Evolutionary conservation across 2,329 filamentous ascomycete genomes (phyloP).

Genomic region (Onygena corvina): DNA sequence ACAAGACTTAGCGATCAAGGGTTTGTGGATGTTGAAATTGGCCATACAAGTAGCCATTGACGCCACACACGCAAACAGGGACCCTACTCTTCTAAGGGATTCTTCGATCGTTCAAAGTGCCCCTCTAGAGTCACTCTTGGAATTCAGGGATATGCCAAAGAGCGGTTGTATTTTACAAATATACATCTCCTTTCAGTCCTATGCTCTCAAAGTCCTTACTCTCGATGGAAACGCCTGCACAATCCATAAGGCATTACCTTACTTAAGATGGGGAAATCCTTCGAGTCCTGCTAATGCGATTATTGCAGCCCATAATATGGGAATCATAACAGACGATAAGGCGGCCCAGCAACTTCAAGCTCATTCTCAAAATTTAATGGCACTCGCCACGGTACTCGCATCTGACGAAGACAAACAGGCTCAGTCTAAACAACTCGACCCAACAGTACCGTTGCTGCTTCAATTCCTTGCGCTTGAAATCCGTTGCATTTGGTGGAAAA

Average conservation of each 20-base stretch:
- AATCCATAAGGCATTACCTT: constrained; percentile 23
- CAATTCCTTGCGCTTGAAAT: constrained; percentile 34
- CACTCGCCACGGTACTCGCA: constrained; percentile 21
- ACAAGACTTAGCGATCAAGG: constrained; percentile 31
- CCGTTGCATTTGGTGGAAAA: constrained; percentile 32
- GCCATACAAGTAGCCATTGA: constrained; percentile 27
- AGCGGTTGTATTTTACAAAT: constrained; percentile 8
- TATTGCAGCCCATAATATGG: constrained; percentile 26
- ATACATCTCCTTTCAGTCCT: constrained; percentile 27
- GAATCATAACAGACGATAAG: constrained; percentile 28
- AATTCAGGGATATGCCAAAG: constrained; percentile 5
- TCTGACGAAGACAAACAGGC: constrained; percentile 9
- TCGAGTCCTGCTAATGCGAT: constrained; percentile 33
- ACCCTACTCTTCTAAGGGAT: background rate
- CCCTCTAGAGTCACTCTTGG: constrained; percentile 20
- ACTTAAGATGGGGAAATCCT: constrained; percentile 25
- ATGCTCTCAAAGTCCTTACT: constrained; percentile 29
- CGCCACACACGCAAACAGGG: background rate
- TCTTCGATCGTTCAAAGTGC: background rate
- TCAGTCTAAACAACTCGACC: constrained; percentile 18
- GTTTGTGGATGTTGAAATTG: constrained; percentile 30
- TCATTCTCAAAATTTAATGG: constrained; percentile 31
- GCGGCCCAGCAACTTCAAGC: constrained; percentile 35
- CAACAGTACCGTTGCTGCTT: constrained; percentile 25
- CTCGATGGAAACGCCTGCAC: constrained; percentile 25